These are phyloP conservation scores for Aureobasidium pullulans DNA, from an alignment of 2,329 filamentous ascomycete genomes.

Conservation along the genomic window DNA sequence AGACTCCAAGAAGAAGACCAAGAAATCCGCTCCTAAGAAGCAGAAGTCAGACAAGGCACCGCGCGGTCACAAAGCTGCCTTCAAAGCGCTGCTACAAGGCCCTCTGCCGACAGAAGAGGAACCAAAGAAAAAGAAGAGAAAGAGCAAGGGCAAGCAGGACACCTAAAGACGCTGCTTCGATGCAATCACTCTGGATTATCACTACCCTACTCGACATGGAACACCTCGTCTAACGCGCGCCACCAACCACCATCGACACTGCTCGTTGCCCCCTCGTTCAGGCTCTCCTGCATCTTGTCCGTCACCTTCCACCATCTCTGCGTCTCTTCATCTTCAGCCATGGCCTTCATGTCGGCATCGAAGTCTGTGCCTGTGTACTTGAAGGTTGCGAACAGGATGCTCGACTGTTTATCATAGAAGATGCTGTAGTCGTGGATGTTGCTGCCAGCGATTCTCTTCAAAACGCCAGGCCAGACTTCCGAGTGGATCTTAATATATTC, in stretches of 20 bases:
- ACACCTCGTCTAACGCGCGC: conserved; percentile 62
- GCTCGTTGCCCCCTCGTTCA: conserved; percentile 53
- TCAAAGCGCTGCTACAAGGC: conserved; percentile 20
- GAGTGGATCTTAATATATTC: conserved; percentile 70
- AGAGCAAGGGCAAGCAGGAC: conserved; percentile 19
- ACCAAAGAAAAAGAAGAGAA: conserved; percentile 23
- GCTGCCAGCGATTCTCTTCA: conserved; percentile 67
- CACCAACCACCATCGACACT: conserved; percentile 57
- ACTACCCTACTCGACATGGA: conserved; percentile 45
- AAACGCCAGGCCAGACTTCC: conserved; percentile 68
- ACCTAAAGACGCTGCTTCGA: not conserved
- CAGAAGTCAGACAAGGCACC: conserved; percentile 16
- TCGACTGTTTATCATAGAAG: conserved; percentile 56
- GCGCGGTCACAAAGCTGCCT: conserved; percentile 16
- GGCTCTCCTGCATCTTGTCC: conserved; percentile 59
- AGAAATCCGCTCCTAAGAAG: conserved; percentile 8
- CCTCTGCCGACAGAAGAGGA: conserved; percentile 24
- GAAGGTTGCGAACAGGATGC: conserved; percentile 66
- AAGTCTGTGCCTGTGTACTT: conserved; percentile 72
- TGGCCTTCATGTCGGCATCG: conserved; percentile 66
- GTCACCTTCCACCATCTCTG: conserved; percentile 78
- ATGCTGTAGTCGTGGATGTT: conserved; percentile 71
- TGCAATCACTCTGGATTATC: not conserved
- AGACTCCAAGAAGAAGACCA: conserved; percentile 8
- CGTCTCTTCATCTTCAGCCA: conserved; percentile 65